Conservation (phyloP, 768 basidiomycete genomes). For the Gloeostereum incarnatum region DNA sequence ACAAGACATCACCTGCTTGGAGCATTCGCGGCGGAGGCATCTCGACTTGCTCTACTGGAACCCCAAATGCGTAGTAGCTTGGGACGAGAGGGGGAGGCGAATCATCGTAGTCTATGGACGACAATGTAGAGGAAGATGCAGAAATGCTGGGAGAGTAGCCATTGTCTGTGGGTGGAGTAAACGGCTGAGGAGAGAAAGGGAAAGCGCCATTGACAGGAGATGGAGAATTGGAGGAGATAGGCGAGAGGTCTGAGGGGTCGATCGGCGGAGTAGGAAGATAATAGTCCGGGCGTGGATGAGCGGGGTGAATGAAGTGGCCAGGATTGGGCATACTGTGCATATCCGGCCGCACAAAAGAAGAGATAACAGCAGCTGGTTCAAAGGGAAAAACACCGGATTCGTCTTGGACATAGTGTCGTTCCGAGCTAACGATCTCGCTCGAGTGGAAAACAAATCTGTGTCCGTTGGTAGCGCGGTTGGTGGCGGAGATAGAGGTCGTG, state of each 20-base stretch:
- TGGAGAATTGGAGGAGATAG: slow-evolving; percentile 12
- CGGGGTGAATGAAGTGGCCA: too few species aligned
- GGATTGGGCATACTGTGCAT: too few species aligned
- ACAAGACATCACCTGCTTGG: slow-evolving; percentile 52
- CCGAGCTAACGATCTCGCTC: slow-evolving; percentile 49
- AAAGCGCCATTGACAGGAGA: slow-evolving; percentile 13
- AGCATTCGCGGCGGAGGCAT: slow-evolving; percentile 28
- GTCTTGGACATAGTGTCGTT: slow-evolving; percentile 52
- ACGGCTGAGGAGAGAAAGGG: slow-evolving; percentile 7
- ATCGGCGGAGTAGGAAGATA: slow-evolving; percentile 14
- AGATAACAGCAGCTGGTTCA: slow-evolving; percentile 20
- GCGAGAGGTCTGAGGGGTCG: slow-evolving; percentile 13
- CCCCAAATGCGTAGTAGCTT: slow-evolving; percentile 12
- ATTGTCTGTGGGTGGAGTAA: background rate
- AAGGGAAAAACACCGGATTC: slow-evolving; percentile 54
- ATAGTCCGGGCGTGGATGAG: slow-evolving; percentile 9
- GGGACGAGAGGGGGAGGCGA: slow-evolving; percentile 13
- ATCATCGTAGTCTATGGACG: slow-evolving; percentile 3
- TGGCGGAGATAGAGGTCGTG: slow-evolving; percentile 57
- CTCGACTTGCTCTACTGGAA: slow-evolving; percentile 30
- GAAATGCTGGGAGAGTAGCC: slow-evolving; percentile 6
- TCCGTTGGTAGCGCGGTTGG: slow-evolving; percentile 70
- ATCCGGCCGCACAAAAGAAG: too few species aligned
- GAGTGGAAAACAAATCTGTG: slow-evolving; percentile 87
- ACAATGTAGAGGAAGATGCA: slow-evolving; percentile 7